phyloP scores from a whole-genome alignment of 805 yeast species.

The Monosporozyma unispora region DNA sequence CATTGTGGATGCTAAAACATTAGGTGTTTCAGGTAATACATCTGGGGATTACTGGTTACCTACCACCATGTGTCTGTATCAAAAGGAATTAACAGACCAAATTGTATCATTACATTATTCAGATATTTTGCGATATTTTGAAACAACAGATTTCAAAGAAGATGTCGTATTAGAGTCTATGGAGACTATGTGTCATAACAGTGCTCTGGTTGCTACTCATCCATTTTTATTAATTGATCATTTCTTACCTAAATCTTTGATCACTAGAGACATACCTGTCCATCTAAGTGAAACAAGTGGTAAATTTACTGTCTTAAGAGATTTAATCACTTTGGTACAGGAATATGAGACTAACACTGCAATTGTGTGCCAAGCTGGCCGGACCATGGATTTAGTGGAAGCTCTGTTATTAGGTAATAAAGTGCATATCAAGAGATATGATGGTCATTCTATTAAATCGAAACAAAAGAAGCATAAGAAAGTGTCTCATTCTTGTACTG shows the following conservation, averaged over 20 bases:
- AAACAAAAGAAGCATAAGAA: constrained; percentile 31
- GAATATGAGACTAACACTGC: constrained; percentile 47
- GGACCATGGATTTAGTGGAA: constrained; percentile 63
- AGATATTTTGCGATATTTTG: constrained; percentile 81
- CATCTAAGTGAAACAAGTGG: constrained; percentile 74
- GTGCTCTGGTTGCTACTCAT: constrained; percentile 76
- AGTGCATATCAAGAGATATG: constrained; percentile 47
- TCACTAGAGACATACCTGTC: constrained; percentile 59
- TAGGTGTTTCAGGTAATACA: constrained; percentile 27
- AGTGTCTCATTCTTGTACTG: constrained; percentile 25
- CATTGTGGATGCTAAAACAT: constrained; percentile 49
- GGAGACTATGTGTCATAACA: constrained; percentile 63
- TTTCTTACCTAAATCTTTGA: constrained; percentile 71
- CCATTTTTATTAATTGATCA: constrained; percentile 81
- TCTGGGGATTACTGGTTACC: constrained; percentile 65
- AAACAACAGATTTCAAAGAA: constrained; percentile 40
- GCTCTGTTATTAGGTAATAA: constrained; percentile 59
- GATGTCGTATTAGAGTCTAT: constrained; percentile 65
- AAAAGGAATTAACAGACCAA: constrained; percentile 82
- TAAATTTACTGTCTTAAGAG: constrained; percentile 64
- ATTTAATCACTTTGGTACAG: constrained; percentile 49
- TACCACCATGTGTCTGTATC: constrained; percentile 78
- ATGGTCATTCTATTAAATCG: constrained; percentile 50
- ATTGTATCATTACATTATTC: constrained; percentile 86
- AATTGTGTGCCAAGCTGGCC: constrained; percentile 59